Conservation (phyloP, 106 monocot species). For the Alisma plantagoaquatica region DNA sequence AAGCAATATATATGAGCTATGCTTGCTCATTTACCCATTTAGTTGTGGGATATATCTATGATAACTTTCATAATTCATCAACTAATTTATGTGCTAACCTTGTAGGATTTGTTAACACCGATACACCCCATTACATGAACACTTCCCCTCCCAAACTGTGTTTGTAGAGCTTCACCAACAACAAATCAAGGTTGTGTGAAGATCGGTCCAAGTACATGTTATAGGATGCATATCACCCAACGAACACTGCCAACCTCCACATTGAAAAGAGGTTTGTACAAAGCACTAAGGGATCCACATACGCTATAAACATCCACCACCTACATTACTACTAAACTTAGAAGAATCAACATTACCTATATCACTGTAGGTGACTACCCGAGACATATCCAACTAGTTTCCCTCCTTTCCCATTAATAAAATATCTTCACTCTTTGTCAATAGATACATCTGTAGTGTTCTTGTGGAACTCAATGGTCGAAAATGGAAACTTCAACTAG, state of each 20-base stretch:
- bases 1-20: not conserved
- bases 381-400: no score
- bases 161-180: conserved; percentile 9
- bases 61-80: not conserved
- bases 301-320: conserved; percentile 30
- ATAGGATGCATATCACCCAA: conserved; percentile 57
- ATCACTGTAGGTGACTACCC: no score
- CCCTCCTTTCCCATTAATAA: no score
- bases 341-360: no score
- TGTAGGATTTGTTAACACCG: conserved; percentile 22
- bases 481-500: no score
- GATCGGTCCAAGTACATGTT: conserved; percentile 45
- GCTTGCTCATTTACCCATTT: no score
- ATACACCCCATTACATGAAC: conserved; percentile 19
- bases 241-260: conserved; percentile 35
- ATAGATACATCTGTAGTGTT: no score
- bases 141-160: conserved; percentile 43
- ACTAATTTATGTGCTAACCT: not conserved
- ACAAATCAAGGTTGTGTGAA: conserved; percentile 22
- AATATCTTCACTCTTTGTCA: no score
- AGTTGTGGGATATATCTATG: no score
- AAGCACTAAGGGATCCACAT: conserved; percentile 9
- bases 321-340: conserved; percentile 12
- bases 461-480: no score
- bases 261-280: conserved; percentile 30